Conservation (phyloP, 2,329 filamentous ascomycete genomes). For the Knufia fluminis region DNA sequence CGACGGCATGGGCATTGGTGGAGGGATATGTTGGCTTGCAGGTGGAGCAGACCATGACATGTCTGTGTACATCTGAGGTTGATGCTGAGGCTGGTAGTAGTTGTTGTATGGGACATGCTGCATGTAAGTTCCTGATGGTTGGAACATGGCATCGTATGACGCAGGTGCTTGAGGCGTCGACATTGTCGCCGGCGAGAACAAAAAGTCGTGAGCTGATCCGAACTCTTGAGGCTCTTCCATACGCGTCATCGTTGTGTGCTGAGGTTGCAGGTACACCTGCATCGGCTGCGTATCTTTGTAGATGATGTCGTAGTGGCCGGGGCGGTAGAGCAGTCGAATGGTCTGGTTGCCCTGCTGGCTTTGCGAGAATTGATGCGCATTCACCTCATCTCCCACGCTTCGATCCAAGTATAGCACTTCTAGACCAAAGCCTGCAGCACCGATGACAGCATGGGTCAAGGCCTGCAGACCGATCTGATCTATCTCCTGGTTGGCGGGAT, state of each 20-base stretch:
- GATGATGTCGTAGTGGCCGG: conserved; percentile 87
- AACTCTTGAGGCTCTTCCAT: neutral
- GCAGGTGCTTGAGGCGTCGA: neutral
- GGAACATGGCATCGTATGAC: neutral
- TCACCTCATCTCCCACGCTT: conserved; percentile 67
- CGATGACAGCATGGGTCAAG: conserved; percentile 68
- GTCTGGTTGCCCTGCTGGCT: conserved; percentile 43
- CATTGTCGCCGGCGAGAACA: conserved; percentile 1
- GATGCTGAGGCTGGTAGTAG: neutral
- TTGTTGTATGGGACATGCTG: neutral
- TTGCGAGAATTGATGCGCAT: conserved; percentile 34
- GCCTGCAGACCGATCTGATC: conserved; percentile 79
- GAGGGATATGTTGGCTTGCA: neutral
- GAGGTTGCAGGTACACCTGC: conserved; percentile 17
- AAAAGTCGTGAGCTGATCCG: neutral
- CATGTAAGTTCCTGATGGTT: neutral
- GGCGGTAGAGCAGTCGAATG: conserved; percentile 58
- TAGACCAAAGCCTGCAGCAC: conserved; percentile 66
- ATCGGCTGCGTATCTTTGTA: conserved; percentile 50
- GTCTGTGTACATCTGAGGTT: neutral
- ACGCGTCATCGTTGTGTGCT: neutral
- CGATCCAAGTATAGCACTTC: conserved; percentile 89
- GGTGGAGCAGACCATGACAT: neutral
- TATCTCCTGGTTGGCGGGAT: conserved; percentile 71
- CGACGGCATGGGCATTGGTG: neutral